Evolutionary conservation across 768 basidiomycete genomes (phyloP).

Genomic region (Russula abietina): DNA sequence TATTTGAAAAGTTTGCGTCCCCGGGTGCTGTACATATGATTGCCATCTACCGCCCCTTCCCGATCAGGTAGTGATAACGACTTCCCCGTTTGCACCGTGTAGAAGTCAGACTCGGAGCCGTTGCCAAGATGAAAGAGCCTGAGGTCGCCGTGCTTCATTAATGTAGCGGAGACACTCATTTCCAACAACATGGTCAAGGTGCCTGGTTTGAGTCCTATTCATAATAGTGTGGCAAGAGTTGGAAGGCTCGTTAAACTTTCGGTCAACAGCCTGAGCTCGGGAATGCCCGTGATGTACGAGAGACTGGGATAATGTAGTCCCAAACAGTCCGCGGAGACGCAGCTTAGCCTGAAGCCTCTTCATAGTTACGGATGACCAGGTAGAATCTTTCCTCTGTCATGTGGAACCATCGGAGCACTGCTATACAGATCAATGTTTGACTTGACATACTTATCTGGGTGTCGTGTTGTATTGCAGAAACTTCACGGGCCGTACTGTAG

Average conservation of each 20-base stretch:
- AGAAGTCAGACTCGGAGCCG: not conserved
- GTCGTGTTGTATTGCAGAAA: not conserved
- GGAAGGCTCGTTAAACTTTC: not conserved
- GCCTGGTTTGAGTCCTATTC: not conserved
- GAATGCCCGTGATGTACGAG: not conserved
- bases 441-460: not conserved
- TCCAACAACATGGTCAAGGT: not conserved
- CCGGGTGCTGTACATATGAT: not conserved
- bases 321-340: no score
- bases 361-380: no score
- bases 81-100: not conserved
- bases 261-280: not conserved
- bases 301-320: no score
- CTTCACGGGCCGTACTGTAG: not conserved
- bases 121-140: not conserved
- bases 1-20: not conserved
- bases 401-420: not conserved
- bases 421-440: not conserved
- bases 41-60: not conserved
- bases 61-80: not conserved
- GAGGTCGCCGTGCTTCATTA: not conserved
- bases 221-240: not conserved
- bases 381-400: not conserved
- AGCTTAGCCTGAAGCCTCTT: not conserved
- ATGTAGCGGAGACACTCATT: not conserved